Evolutionary conservation across 495 filamentous ascomycete species (phyloP).

Genomic region (Haplographium delicatum): DNA sequence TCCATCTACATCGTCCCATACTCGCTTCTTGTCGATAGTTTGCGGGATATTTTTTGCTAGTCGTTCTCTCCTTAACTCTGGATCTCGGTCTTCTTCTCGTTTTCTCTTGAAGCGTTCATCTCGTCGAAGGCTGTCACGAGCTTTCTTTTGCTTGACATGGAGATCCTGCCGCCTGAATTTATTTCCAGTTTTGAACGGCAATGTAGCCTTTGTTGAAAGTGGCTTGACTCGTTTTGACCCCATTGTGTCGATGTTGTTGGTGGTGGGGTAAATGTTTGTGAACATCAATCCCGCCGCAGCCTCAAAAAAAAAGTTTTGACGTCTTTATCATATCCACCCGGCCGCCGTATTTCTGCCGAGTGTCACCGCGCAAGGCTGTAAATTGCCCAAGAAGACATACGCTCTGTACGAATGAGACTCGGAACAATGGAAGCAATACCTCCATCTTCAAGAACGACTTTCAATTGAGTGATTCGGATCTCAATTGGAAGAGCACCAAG

Average conservation of each 20-base stretch:
- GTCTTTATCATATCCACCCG: not conserved
- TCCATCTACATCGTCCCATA: constrained; percentile 80
- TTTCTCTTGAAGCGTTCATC: constrained; percentile 71
- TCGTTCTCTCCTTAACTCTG: constrained; percentile 64
- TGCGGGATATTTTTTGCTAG: constrained; percentile 71
- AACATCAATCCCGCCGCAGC: not conserved
- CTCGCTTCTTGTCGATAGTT: constrained; percentile 83
- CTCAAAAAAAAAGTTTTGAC: constrained; percentile 13
- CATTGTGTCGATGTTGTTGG: constrained; percentile 28
- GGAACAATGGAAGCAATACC: constrained; percentile 5
- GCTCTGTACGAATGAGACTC: constrained; percentile 1
- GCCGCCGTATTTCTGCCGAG: not conserved
- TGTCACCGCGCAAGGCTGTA: not conserved
- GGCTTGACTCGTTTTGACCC: constrained; percentile 35
- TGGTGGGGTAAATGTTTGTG: constrained; percentile 7
- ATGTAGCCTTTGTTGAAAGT: constrained; percentile 28
- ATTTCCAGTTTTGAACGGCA: constrained; percentile 47
- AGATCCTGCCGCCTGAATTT: constrained; percentile 69
- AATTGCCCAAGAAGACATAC: constrained; percentile 9
- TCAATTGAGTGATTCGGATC: constrained; percentile 13
- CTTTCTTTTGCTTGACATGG: constrained; percentile 73
- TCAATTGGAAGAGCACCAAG: constrained; percentile 19
- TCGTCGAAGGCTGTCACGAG: constrained; percentile 62
- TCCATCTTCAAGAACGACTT: not conserved
- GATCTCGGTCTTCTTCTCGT: constrained; percentile 79